These are phyloP conservation scores for Oryza meyeriana DNA, from an alignment of 176 grass and related monocot genomes.

Conservation along the genomic window DNA sequence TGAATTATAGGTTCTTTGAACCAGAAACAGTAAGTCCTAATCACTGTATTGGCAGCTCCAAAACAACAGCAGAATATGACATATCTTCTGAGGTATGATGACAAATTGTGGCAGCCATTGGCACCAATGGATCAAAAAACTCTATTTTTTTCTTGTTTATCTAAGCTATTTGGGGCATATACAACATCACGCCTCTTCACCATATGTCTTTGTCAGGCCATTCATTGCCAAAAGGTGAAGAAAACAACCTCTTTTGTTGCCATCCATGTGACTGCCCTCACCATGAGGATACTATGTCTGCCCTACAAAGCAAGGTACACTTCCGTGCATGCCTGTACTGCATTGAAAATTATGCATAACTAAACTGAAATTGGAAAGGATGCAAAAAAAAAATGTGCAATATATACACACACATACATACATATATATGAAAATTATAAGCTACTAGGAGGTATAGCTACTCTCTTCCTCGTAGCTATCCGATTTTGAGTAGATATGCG, in stretches of 20 bases:
- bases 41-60: no score
- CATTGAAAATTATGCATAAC: neutral
- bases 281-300: neutral
- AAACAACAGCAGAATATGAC: no score
- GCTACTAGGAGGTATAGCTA: no score
- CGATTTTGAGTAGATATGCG: no score
- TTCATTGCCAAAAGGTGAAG: constrained; percentile 24
- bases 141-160: neutral
- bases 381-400: neutral
- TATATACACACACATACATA: no score
- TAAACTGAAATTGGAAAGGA: no score
- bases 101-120: neutral
- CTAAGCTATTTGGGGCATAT: neutral
- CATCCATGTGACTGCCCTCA: constrained; percentile 2
- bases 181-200: neutral
- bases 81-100: no score
- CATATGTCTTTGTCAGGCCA: neutral
- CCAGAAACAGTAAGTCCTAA: no score
- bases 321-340: neutral
- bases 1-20: no score
- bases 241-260: neutral
- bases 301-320: neutral
- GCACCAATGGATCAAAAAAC: neutral
- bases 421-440: no score
- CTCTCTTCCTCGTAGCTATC: no score